These are phyloP conservation scores for Epichloe hybrida DNA, from an alignment of 2,329 filamentous ascomycete genomes.

Conservation along the genomic window DNA sequence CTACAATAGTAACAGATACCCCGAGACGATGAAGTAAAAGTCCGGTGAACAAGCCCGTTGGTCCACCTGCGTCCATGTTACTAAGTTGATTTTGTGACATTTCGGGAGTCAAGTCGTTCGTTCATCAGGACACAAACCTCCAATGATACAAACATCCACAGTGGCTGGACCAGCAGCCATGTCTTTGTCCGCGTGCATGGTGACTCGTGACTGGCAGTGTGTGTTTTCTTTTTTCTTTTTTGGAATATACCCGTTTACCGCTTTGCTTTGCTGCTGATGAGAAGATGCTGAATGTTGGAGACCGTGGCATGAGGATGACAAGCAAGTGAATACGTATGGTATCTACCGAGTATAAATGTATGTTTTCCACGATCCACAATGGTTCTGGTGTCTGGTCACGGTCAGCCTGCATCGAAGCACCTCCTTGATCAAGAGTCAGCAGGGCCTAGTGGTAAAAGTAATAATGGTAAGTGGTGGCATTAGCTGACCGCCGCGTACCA, in stretches of 20 bases:
- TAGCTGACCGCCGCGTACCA: no score
- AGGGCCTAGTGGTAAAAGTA: no score
- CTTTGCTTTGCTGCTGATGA: no score
- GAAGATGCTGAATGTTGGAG: background rate
- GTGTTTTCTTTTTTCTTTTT: no score
- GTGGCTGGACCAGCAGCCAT: background rate
- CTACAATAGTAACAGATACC: constrained; percentile 26
- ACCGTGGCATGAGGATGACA: background rate
- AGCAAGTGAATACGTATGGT: background rate
- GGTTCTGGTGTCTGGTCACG: no score
- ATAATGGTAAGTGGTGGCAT: no score
- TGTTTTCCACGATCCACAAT: background rate
- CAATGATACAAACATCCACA: constrained; percentile 24
- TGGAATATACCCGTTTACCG: no score
- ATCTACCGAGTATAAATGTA: background rate
- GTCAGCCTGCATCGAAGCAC: no score
- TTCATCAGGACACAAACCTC: constrained; percentile 14
- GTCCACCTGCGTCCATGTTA: constrained; percentile 19
- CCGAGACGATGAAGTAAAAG: constrained; percentile 28
- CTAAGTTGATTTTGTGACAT: no score
- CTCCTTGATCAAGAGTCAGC: no score
- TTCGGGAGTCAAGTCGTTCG: no score
- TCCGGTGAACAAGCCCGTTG: constrained; percentile 31
- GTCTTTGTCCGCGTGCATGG: constrained; percentile 4
- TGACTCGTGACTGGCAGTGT: background rate